phyloP scores from a whole-genome alignment of 1,284 basidiomycete species.

The Pseudozyma hubeiensis region DNA sequence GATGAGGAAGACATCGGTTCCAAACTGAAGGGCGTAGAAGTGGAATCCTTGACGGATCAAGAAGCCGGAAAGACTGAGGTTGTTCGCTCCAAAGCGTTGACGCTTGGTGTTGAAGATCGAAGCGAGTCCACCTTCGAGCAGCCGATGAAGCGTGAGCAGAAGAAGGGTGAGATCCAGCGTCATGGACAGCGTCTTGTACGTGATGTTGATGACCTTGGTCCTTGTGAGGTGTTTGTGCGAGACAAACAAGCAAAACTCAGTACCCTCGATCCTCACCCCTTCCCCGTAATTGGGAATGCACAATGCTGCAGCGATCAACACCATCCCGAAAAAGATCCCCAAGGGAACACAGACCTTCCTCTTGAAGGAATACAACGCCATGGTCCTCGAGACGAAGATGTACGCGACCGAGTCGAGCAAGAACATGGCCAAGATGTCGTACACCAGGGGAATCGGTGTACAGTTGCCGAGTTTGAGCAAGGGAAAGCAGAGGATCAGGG shows the following conservation, averaged over 20 bases:
- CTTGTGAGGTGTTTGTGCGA: conserved; percentile 13
- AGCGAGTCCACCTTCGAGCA: conserved; percentile 42
- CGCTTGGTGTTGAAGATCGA: conserved; percentile 14
- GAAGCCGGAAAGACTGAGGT: conserved; percentile 28
- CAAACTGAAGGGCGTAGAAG: conserved; percentile 33
- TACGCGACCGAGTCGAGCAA: conserved; percentile 29
- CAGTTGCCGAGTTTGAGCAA: conserved; percentile 25
- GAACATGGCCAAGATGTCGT: conserved; percentile 30
- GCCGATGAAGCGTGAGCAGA: conserved; percentile 43
- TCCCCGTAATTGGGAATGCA: conserved; percentile 36
- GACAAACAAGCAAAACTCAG: conserved; percentile 37
- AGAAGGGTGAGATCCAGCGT: conserved; percentile 33
- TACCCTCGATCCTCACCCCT: conserved; percentile 25
- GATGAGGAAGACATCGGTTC: conserved; percentile 40
- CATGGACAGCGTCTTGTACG: conserved; percentile 38
- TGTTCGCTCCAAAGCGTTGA: conserved; percentile 11
- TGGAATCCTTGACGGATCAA: conserved; percentile 44
- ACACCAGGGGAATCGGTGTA: conserved; percentile 18
- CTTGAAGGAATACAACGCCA: conserved; percentile 43
- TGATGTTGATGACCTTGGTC: conserved; percentile 16
- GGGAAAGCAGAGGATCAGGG: conserved; percentile 25
- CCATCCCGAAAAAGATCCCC: conserved; percentile 14
- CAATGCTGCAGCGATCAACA: conserved; percentile 11
- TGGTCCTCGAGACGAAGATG: conserved; percentile 42
- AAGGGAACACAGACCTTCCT: conserved; percentile 27